Base-by-base conservation (phyloP, 192 early-diverging fungal genomes). In the Borealophlyctis nickersoniae region DNA sequence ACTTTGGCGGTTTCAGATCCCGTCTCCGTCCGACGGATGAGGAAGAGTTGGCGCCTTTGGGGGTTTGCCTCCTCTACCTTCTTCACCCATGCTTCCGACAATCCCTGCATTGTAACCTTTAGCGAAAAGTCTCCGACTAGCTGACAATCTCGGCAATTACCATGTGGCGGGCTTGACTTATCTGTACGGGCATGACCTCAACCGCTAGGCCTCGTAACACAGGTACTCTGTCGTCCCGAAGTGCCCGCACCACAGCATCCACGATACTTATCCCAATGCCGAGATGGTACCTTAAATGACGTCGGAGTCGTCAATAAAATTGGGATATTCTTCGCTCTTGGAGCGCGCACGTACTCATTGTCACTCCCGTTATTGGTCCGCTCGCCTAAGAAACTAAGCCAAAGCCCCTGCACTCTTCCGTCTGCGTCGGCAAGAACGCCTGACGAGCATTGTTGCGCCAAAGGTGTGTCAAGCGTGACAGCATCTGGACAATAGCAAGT, bases 381-480 rank as follows among this genome's bases (percentile, higher is more conserved):
- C 57, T 92, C 90, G 22, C 90, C 90, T 7, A 91, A 63, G 58
- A 85, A 92, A 14, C 73, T 82, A 19, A 90, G 66, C 90, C 90
- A 92, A 3, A 92, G 59, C 26, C 86, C 89, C 59, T 87, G 83
- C 3, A 91, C 87, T 24, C 71, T 67, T 0, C 88, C 90, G 3
- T 84, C 59, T 23, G 77, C 51, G 67, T 91, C 88, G 0, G 84
- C 84, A 33, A 92, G 72, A 3, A 90, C 77, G 49, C 90, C 90
- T 0, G 87, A 86, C 1, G 81, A 84, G 57, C 90, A 92, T 67
- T 91, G 87, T 55, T 89, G 83, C 22, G 87, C 89, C 4, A 91
- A 62, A 16, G 90, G 90, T n/a, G 90, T 91, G 62, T 92, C 90
- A 13, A 92, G 54, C 13, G 89, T 90, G 49, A 92, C 85, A 2